phyloP scores from a whole-genome alignment of 495 filamentous ascomycete genomes.

The Xylaria telfairii region DNA sequence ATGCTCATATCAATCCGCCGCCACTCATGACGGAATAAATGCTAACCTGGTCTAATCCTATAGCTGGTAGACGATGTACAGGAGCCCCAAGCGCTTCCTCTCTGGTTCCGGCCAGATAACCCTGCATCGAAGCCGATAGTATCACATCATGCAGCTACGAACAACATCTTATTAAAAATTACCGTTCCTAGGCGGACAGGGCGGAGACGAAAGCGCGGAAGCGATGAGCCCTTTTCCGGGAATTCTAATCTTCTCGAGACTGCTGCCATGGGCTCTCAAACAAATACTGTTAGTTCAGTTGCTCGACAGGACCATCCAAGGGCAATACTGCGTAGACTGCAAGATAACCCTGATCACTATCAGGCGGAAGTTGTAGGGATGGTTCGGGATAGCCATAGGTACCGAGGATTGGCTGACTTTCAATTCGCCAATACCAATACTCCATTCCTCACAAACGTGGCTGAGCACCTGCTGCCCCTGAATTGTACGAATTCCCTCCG shows the following conservation, averaged over 20 bases:
- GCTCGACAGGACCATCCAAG: constrained; percentile 49
- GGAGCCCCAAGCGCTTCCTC: constrained; percentile 55
- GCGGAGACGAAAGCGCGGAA: constrained; percentile 79
- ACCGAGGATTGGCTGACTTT: constrained; percentile 75
- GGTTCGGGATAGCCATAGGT: constrained; percentile 83
- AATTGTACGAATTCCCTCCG: constrained; percentile 56
- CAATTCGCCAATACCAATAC: constrained; percentile 69
- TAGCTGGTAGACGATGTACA: constrained; percentile 33
- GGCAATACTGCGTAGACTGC: constrained; percentile 67
- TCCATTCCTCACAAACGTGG: constrained; percentile 68
- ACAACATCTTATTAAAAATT: constrained; percentile 85
- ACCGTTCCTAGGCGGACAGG: constrained; percentile 87
- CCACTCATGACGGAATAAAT: neutral
- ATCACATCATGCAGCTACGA: constrained; percentile 72
- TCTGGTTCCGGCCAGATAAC: constrained; percentile 80
- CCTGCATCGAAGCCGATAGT: constrained; percentile 73
- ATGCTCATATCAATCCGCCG: neutral
- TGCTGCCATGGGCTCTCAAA: constrained; percentile 12
- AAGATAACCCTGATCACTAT: constrained; percentile 74
- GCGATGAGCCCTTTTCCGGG: constrained; percentile 66
- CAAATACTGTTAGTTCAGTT: constrained; percentile 43
- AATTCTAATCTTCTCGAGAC: constrained; percentile 31
- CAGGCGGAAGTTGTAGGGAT: constrained; percentile 72
- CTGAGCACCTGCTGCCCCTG: constrained; percentile 67
- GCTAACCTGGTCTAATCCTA: neutral